Evolutionary conservation across 2,329 filamentous ascomycete genomes (phyloP), one percentile per base, ranked within the genome.

Genomic region (Aplosporella prunicola): DNA sequence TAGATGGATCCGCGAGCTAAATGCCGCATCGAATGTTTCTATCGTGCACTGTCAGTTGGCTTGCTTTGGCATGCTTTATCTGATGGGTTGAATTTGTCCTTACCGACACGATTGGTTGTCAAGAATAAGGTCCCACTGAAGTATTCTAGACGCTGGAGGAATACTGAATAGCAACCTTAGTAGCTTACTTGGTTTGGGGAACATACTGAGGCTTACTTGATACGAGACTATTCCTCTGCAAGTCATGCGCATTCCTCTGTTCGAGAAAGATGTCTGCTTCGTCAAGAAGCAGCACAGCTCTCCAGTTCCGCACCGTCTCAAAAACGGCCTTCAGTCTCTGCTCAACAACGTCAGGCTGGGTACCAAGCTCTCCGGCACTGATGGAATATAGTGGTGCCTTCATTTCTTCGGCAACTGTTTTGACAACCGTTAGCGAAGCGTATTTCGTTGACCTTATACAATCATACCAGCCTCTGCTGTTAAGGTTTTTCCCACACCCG

Each of bases 91-190:
- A n/a, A n/a, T n/a, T n/a, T n/a, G n/a, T n/a, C n/a, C 20, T 11
- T 14, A 11, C 49, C 46, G 2, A 56, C 45, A 13, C 55, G 52
- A 22, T 58, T 58, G 1, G 51, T 58, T 7, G 56, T 59, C 5
- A 59, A 45, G 28, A 58, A 57, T 37, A 59, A 44, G 24, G 51
- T 51, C 27, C 55, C 54, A 6, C 40, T 13, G 32, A 36, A 36
- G 10, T 36, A 37, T n/a, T 41, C 39, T 13, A 41, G 27, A 6
- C 26, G 18, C 3, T 32, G 32, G 13, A 41, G 29, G 17, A 41
- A 36, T 10, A 41, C 48, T 49, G 5, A 2, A n/a, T n/a, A n/a
- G n/a, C n/a, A n/a, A n/a, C n/a, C n/a, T n/a, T n/a, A n/a, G n/a
- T n/a, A n/a, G n/a, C n/a, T n/a, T n/a, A n/a, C n/a, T n/a, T n/a